A percentile compares a stretch with the other conserved stretches of the same genome.
Conservation (phyloP, 228 moss, liverwort and hornwort genomes). For the Sphagnum magellanicum region DNA sequence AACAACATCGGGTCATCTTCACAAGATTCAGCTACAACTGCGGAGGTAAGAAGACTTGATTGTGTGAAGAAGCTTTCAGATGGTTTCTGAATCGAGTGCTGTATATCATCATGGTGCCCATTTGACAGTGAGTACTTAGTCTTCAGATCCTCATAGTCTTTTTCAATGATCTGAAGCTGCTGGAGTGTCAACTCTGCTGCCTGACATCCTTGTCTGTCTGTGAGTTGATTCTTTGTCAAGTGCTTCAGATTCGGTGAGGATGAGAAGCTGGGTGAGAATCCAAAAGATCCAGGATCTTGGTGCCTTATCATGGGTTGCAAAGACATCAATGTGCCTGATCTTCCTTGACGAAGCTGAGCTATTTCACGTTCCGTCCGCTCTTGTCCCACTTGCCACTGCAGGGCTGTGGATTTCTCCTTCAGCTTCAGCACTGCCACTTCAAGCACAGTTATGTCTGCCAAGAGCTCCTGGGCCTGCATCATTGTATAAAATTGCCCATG, state of each 20-base stretch:
- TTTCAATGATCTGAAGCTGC: too few relatives aligned
- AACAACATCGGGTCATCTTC: too few relatives aligned
- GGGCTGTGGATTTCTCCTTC: conserved; percentile 17
- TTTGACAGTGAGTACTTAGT: too few relatives aligned
- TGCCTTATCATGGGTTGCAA: background rate
- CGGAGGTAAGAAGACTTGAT: too few relatives aligned
- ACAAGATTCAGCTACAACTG: too few relatives aligned
- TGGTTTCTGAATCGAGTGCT: too few relatives aligned
- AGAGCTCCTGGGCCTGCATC: conserved; percentile 21
- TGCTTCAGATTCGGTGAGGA: background rate
- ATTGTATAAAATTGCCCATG: background rate
- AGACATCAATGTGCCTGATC: conserved; percentile 16
- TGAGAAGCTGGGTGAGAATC: background rate
- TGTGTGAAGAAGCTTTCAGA: too few relatives aligned
- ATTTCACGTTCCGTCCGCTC: conserved; percentile 26
- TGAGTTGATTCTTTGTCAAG: background rate
- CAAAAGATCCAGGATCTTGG: conserved; percentile 3
- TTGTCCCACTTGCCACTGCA: conserved; percentile 17
- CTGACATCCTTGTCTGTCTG: background rate
- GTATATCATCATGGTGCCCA: too few relatives aligned
- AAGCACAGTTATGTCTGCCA: conserved; percentile 22
- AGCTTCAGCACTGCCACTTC: conserved; percentile 26
- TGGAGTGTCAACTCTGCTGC: background rate
- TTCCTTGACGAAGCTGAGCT: conserved; percentile 22
- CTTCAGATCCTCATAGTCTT: too few relatives aligned